Evolutionary conservation across 441 rosid genomes (phyloP), one percentile per base, ranked within the genome.

Genomic region (Bruguiera hainesii): DNA sequence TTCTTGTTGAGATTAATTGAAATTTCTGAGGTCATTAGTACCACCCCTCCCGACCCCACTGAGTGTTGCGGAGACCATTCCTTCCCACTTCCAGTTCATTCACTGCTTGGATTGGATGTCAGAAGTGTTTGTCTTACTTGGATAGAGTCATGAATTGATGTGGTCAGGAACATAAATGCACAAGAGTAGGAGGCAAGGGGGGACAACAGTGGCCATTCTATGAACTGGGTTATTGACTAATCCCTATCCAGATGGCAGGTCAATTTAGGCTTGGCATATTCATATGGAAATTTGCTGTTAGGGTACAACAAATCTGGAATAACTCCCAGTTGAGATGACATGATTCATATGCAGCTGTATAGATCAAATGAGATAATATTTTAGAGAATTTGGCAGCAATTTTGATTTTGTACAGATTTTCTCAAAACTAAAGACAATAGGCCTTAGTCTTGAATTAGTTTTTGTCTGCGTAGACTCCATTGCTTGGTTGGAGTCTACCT

Each of bases 1-100:
- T n/a, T 57, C 26, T n/a, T 66, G 21, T 46, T 57, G 55, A 56
- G 30, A 64, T 57, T 28, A 55, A 46, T 42, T 11, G 28, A 13
- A 25, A 31, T 31, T 52, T 20, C 31, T 23, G 49, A 16, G 50
- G 11, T 20, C 8, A 53, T 63, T 28, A 10, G 48, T 19, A 10
- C 35, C 42, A 30, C 59, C 5, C 42, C 63, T 26, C 46, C 9
- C 15, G 23, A 5, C 20, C 25, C 10, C 16, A 33, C 10, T 11
- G 52, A 23, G 42, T 56, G 46, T 39, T 11, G 4, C 4, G 15
- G 46, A 10, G 46, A 39, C 11, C 42, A 53, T 48, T 39, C 39
- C 31, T 52, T 50, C 42, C n/a, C 9, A 29, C 20, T 64, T 29
- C n/a, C 20, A 20, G 46, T 64, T 18, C 10, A n/a, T 51, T 51